phyloP scores from a whole-genome alignment of 768 basidiomycete genomes.

The Fistulinella prunicolor region DNA sequence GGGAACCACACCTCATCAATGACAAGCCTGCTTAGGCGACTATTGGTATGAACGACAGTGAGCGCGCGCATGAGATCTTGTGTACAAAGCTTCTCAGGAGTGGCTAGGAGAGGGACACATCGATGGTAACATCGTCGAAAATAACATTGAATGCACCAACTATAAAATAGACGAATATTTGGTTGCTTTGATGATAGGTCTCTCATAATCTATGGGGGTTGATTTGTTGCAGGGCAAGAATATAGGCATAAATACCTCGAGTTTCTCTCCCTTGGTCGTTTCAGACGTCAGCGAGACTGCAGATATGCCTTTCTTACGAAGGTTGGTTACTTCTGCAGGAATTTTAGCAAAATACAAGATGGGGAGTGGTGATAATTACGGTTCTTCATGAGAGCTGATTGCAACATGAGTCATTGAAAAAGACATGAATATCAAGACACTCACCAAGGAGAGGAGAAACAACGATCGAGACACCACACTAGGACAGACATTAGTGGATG shows the following conservation, averaged over 20 bases:
- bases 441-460: conserved; percentile 75
- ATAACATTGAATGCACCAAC: conserved; percentile 37
- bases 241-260: conserved; percentile 42
- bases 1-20: conserved; percentile 65
- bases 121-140: neutral
- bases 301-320: conserved; percentile 51
- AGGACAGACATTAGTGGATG: neutral
- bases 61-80: conserved; percentile 53
- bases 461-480: conserved; percentile 72
- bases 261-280: conserved; percentile 50
- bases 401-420: neutral
- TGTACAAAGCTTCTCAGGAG: conserved; percentile 69
- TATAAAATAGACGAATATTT: conserved; percentile 62
- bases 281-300: conserved; percentile 70
- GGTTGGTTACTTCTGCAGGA: conserved; percentile 56
- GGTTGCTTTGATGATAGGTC: conserved; percentile 63
- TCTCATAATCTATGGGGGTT: conserved; percentile 47
- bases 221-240: neutral
- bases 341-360: conserved; percentile 1
- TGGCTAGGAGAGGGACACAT: conserved; percentile 43
- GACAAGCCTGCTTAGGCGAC: conserved; percentile 67
- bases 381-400: conserved; percentile 75
- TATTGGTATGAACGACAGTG: conserved; percentile 46
- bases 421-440: conserved; percentile 9
- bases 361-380: conserved; percentile 43